These are phyloP conservation scores for Podaxis rugospora DNA, from an alignment of 768 basidiomycete species.

Conservation along the genomic window DNA sequence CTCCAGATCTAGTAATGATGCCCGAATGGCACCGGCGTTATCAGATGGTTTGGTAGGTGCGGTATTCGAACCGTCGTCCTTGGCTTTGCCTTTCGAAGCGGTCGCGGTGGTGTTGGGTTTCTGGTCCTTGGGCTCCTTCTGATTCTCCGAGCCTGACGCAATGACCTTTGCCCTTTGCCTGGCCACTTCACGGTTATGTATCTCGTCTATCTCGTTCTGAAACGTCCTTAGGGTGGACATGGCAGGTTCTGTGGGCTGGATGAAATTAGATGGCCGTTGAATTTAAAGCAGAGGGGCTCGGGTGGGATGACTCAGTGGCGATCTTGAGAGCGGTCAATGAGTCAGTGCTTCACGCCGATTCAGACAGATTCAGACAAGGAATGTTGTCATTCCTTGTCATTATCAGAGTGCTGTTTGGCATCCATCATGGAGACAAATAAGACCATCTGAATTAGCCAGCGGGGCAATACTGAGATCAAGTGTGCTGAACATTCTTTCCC, in stretches of 20 bases:
- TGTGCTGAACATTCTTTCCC: background rate
- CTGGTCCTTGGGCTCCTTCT: conserved; percentile 30
- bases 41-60: background rate
- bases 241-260: background rate
- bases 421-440: background rate
- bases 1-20: conserved; percentile 42
- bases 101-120: conserved; percentile 29
- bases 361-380: no score
- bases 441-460: background rate
- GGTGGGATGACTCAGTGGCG: conserved; percentile 5
- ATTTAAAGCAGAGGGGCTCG: background rate
- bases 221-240: conserved; percentile 59
- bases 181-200: conserved; percentile 60
- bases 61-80: conserved; percentile 26
- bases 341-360: background rate
- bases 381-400: conserved; percentile 5
- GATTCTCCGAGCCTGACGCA: conserved; percentile 7
- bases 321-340: background rate
- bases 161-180: conserved; percentile 46
- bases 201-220: conserved; percentile 76
- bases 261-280: background rate
- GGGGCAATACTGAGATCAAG: background rate
- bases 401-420: conserved; percentile 2
- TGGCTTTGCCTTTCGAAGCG: conserved; percentile 37
- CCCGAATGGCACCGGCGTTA: conserved; percentile 11